Conservation (phyloP, 1,284 basidiomycete species). For the Phylloboletellus chloephorus region DNA sequence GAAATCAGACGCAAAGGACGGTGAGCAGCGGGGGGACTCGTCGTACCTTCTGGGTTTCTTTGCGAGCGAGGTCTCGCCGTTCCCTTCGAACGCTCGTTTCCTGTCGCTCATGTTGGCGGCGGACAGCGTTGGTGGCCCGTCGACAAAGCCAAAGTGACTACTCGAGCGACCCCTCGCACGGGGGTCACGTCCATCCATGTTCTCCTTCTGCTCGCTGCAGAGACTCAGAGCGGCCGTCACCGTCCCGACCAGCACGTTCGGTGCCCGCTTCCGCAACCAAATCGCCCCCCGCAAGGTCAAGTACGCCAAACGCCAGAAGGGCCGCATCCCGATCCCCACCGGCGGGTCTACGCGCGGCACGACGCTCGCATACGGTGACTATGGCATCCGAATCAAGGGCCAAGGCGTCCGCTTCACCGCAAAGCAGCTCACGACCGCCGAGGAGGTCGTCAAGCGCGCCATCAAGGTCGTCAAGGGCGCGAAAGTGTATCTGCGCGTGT, state of each 20-base stretch:
- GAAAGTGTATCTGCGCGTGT: slow-evolving; percentile 85
- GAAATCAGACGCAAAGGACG: slow-evolving; percentile 16
- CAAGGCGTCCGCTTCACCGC: slow-evolving; percentile 82
- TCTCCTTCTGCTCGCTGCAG: slow-evolving; percentile 19
- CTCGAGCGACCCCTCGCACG: slow-evolving; percentile 14
- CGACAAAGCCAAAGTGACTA: not conserved
- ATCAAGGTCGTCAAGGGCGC: slow-evolving; percentile 89
- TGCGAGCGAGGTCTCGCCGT: slow-evolving; percentile 42
- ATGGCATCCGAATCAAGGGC: slow-evolving; percentile 85
- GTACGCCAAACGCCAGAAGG: slow-evolving; percentile 85
- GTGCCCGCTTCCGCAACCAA: slow-evolving; percentile 39
- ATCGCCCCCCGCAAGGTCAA: slow-evolving; percentile 81
- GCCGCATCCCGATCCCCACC: slow-evolving; percentile 72
- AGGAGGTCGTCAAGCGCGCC: slow-evolving; percentile 87
- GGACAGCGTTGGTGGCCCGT: slow-evolving; percentile 7
- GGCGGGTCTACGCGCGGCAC: slow-evolving; percentile 95
- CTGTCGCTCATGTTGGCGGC: slow-evolving; percentile 43
- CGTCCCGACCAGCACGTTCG: slow-evolving; percentile 20
- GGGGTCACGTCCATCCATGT: slow-evolving; percentile 24
- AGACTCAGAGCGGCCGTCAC: slow-evolving; percentile 16
- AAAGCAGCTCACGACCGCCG: slow-evolving; percentile 84
- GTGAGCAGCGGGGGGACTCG: slow-evolving; percentile 1
- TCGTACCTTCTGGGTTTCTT: slow-evolving; percentile 71
- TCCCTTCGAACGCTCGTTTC: slow-evolving; percentile 46
- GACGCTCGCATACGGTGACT: slow-evolving; percentile 87